A percentile compares a stretch with the other conserved stretches of the same genome.
Evolutionary conservation across 2,329 filamentous ascomycete genomes (phyloP).

Genomic region (Gnomoniopsis smithogilvyi): DNA sequence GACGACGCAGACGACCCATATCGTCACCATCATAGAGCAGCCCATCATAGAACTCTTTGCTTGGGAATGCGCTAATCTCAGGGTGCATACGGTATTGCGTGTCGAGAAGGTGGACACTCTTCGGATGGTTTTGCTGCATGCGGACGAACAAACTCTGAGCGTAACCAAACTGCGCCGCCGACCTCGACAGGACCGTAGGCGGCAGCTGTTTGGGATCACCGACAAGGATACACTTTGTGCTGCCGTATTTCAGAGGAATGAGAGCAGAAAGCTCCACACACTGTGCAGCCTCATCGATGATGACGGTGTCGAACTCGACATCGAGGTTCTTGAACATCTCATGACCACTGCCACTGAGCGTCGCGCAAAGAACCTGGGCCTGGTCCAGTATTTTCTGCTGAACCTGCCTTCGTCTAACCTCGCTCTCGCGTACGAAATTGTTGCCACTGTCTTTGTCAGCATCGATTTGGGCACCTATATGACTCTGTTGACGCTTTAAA

Average conservation of each 20-base stretch:
- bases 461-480: slow-evolving; percentile 81
- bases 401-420: slow-evolving; percentile 77
- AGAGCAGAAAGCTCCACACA: slow-evolving; percentile 96
- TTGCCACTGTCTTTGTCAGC: slow-evolving; percentile 82
- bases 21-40: slow-evolving; percentile 78
- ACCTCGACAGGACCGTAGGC: slow-evolving; percentile 91
- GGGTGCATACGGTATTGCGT: slow-evolving; percentile 99
- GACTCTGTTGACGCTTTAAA: slow-evolving; percentile 69
- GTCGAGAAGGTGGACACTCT: slow-evolving; percentile 90
- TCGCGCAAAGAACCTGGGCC: slow-evolving; percentile 91
- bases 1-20: slow-evolving; percentile 72
- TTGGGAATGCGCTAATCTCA: slow-evolving; percentile 89
- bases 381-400: slow-evolving; percentile 90
- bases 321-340: slow-evolving; percentile 95
- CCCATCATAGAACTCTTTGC: slow-evolving; percentile 87
- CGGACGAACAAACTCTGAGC: slow-evolving; percentile 97
- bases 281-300: slow-evolving; percentile 97
- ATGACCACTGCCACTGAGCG: slow-evolving; percentile 90
- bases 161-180: slow-evolving; percentile 88
- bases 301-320: slow-evolving; percentile 96
- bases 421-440: slow-evolving; percentile 75
- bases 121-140: slow-evolving; percentile 90
- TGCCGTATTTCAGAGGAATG: slow-evolving; percentile 96
- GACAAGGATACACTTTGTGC: slow-evolving; percentile 93
- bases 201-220: slow-evolving; percentile 97